A percentile compares a stretch with the other conserved stretches of the same genome.
Evolutionary conservation across 805 yeast genomes (phyloP).

Genomic region (Geotrichum ghanense): DNA sequence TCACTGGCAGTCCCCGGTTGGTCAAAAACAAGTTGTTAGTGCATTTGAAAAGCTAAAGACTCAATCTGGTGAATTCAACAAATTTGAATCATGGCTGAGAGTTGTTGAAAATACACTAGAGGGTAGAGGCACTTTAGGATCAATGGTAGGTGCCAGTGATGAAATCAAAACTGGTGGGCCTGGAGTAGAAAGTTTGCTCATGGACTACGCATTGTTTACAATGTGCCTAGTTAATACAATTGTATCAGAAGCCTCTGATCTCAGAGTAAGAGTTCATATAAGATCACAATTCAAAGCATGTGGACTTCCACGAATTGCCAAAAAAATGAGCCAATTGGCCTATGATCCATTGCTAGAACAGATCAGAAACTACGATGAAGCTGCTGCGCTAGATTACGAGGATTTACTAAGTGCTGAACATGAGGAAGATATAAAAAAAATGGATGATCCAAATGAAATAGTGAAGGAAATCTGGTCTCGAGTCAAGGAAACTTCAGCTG

Average conservation of each 20-base stretch:
- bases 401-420: conserved; percentile 30
- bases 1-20: conserved; percentile 32
- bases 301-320: conserved; percentile 43
- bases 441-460: conserved; percentile 63
- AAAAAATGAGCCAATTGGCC: conserved; percentile 39
- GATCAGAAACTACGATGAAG: conserved; percentile 47
- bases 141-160: conserved; percentile 84
- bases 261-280: conserved; percentile 37
- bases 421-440: conserved; percentile 38
- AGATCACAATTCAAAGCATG: conserved; percentile 49
- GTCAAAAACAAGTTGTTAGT: conserved; percentile 46
- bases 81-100: conserved; percentile 63
- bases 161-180: conserved; percentile 49
- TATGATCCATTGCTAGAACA: conserved; percentile 52
- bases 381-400: conserved; percentile 43
- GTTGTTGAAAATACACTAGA: conserved; percentile 57
- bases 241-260: conserved; percentile 22
- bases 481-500: conserved; percentile 48
- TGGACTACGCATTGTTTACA: conserved; percentile 63
- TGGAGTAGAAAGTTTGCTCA: conserved; percentile 46
- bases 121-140: conserved; percentile 84
- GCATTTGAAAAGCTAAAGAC: conserved; percentile 38
- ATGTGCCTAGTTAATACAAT: conserved; percentile 61
- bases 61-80: conserved; percentile 22
- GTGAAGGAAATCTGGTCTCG: conserved; percentile 47